These are phyloP conservation scores for Hypericum androsaemum DNA, from an alignment of 345 rosid genomes.

Conservation along the genomic window DNA sequence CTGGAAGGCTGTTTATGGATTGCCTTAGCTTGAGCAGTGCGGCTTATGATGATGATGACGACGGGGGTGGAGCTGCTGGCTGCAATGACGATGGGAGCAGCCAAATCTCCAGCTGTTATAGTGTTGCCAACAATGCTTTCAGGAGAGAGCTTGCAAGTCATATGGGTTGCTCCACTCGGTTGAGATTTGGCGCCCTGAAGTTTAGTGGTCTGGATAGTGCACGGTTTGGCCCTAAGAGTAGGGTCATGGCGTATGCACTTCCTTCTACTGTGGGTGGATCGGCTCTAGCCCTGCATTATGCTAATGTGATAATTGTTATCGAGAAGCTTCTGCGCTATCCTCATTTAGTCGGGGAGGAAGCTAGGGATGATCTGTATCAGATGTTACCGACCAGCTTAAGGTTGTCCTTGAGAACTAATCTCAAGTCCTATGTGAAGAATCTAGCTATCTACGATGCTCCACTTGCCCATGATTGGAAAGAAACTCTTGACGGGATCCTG, in stretches of 20 bases:
- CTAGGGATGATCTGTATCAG: conserved; percentile 89
- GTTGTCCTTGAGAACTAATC: conserved; percentile 45
- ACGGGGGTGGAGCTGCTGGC: conserved; percentile 19
- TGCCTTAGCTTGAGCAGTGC: conserved; percentile 76
- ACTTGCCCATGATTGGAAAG: conserved; percentile 93
- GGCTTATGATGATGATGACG: conserved; percentile 24
- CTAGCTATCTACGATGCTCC: conserved; percentile 92
- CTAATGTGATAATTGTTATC: conserved; percentile 74
- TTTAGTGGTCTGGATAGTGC: conserved; percentile 28
- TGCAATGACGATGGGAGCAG: conserved; percentile 29
- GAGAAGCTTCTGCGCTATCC: conserved; percentile 88
- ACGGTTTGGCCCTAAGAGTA: conserved; percentile 43
- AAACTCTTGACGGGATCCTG: conserved; percentile 56
- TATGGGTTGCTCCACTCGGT: conserved; percentile 20
- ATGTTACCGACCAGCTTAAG: conserved; percentile 85
- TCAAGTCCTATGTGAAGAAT: conserved; percentile 64
- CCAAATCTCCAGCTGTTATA: conserved; percentile 37
- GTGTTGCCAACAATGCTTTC: conserved; percentile 24
- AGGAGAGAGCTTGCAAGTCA: conserved; percentile 22
- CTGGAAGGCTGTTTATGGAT: conserved; percentile 75
- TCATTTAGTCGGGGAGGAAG: conserved; percentile 90
- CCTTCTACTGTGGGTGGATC: conserved; percentile 83
- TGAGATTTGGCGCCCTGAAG: conserved; percentile 17
- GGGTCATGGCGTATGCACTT: conserved; percentile 41
- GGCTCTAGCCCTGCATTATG: conserved; percentile 80